phyloP scores from a whole-genome alignment of 495 filamentous ascomycete genomes.

The Hyaloscypha finlandica region DNA sequence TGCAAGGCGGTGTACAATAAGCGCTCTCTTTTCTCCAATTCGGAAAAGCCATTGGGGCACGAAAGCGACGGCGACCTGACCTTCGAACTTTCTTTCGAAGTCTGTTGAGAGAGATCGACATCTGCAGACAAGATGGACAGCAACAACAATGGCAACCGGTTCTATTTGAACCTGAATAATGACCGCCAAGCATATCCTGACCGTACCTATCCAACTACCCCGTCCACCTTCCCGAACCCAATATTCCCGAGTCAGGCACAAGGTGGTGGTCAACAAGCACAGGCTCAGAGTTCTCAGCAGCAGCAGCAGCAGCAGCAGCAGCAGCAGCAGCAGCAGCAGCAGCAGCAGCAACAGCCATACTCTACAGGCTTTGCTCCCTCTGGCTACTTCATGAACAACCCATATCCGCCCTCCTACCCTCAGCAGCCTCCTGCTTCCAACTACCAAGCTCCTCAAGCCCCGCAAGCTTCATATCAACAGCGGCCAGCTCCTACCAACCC shows the following conservation, averaged over 20 bases:
- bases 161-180: constrained; percentile 74
- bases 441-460: constrained; percentile 39
- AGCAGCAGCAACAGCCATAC: constrained; percentile 49
- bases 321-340: constrained; percentile 45
- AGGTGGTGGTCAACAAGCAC: constrained; percentile 38
- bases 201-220: constrained; percentile 93
- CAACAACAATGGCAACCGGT: constrained; percentile 57
- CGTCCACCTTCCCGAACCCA: constrained; percentile 93
- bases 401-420: constrained; percentile 37
- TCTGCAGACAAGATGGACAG: constrained; percentile 27
- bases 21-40: not conserved
- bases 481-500: constrained; percentile 53
- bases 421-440: constrained; percentile 35
- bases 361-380: constrained; percentile 49
- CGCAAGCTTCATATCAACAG: constrained; percentile 53
- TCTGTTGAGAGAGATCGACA: constrained; percentile 46
- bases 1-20: constrained; percentile 6
- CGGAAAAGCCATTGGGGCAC: constrained; percentile 19
- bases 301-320: constrained; percentile 45
- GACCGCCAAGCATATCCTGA: constrained; percentile 63
- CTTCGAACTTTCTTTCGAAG: constrained; percentile 26
- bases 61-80: not conserved
- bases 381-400: constrained; percentile 67
- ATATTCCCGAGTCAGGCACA: constrained; percentile 59
- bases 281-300: constrained; percentile 25